Base-by-base conservation (phyloP, 2,329 filamentous ascomycete genomes). In the Hypoxylon sp. region DNA sequence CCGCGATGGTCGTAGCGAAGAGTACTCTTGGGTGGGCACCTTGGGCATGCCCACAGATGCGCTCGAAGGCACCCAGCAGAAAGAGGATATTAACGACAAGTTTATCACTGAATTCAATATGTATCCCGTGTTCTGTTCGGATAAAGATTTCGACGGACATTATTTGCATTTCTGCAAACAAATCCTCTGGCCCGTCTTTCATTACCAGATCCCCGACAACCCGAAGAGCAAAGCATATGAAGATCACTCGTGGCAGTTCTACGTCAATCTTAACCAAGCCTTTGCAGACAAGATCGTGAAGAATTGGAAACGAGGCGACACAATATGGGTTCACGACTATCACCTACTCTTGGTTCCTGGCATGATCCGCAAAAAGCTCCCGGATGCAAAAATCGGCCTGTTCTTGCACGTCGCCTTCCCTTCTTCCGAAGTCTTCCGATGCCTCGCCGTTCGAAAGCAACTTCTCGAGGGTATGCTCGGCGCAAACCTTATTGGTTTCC, bases 221-320 rank as follows among this genome's bases (percentile, higher is more conserved):
- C 95, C 95, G 26, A 97, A 97, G 85, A 98, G 94, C 88, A 98
- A 98, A 80, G 95, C 95, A 0, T 98, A 97, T 79, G 92, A 97
- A 79, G 95, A 98, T 74, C 94, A 98, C 80, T 98, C 94, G 0
- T 98, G 94, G 94, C 88, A 94, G 73, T 97, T 93, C 83, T 98
- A 98, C 76, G 92, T 94, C 77, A 93, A 93, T 59, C 87, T 98
- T 77, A 98, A 98, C 82, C 92, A 96, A 79, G 93, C 92, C 2
- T 98, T 98, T 81, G 95, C 95, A 33, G 92, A 98, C 78, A 91
- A 91, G 78, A 94, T 98, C 65, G 85, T 97, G 52, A 91, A 91
- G 79, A 93, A 94, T 81, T 98, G 95, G 91, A 98, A 97, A 84
- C 90, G 92, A 29, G 94, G 94, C 46, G 96, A 98, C 78, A 89